Evolutionary conservation across 108 stramenopile genomes (phyloP), one percentile per base, ranked within the genome.

Genomic region (Cylindrotheca fusiformis): DNA sequence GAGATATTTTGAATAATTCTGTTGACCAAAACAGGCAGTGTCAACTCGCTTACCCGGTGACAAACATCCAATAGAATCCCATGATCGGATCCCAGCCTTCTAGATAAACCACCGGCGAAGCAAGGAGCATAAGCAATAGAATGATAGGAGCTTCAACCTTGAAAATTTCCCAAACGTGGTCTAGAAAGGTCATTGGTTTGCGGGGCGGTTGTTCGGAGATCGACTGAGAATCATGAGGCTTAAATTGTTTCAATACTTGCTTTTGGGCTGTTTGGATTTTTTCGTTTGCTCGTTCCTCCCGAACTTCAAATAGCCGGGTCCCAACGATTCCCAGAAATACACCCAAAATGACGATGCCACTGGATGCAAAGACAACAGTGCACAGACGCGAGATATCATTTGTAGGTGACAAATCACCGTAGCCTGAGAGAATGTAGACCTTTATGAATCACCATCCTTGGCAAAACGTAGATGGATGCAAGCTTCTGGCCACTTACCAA

Each of bases 371-470:
- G 46, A 81, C 52, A 22, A 79, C 46, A 18, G 74, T 79, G 48
- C 84, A 75, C 19, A 82, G 30, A 30, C 65, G 59, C 10, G 68
- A 69, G 0, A 32, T 10, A 19, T 64, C 46, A 0, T 55, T 60
- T n/a, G 59, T 48, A 0, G 88, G 84, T 17, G 56, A 36, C 28
- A 82, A 36, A 65, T 90, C 88, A 26, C 89, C 89, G 58, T 84
- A 86, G 17, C 86, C 82, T 48, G 78, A 56, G 17, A 45, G 5
- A 28, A 57, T 32, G 32, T 19, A 12, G 30, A 32, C n/a, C n/a
- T 32, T 14, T 10, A 57, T 10, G 28, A 28, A 12, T 19, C 56
- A 57, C 5, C 28, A 32, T 57, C 10, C n/a, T n/a, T 20, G 30
- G 10, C 17, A 50, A 41, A n/a, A 36, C 1, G 14, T 6, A n/a